Conservation (phyloP, 768 basidiomycete species). For the Psilocybe subaeruginosa region DNA sequence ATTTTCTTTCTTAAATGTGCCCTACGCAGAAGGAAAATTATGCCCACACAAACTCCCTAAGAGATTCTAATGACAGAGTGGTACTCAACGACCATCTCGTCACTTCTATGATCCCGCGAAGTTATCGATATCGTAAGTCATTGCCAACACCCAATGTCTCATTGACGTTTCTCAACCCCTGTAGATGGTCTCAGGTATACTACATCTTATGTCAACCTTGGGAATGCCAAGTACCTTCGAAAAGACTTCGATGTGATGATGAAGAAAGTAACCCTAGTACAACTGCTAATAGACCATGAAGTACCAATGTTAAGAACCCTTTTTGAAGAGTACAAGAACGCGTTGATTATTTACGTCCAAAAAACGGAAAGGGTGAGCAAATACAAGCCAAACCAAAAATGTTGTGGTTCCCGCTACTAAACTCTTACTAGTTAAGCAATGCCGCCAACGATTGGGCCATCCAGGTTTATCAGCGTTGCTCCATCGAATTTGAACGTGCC, state of each 20-base stretch:
- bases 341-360: not conserved
- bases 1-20: not conserved
- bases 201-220: slow-evolving; percentile 12
- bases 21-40: slow-evolving; percentile 10
- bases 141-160: not conserved
- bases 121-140: slow-evolving; percentile 23
- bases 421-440: not conserved
- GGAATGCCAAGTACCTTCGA: slow-evolving; percentile 19
- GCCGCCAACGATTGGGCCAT: slow-evolving; percentile 23
- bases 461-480: slow-evolving; percentile 16
- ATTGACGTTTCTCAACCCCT: not conserved
- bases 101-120: slow-evolving; percentile 20
- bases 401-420: not conserved
- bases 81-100: slow-evolving; percentile 13
- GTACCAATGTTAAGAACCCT: slow-evolving; percentile 18
- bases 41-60: slow-evolving; percentile 4
- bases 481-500: slow-evolving; percentile 14
- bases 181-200: slow-evolving; percentile 23
- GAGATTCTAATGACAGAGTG: slow-evolving; percentile 1
- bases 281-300: slow-evolving; percentile 13
- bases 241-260: slow-evolving; percentile 22
- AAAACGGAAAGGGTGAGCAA: slow-evolving; percentile 12
- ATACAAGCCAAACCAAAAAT: not conserved
- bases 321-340: slow-evolving; percentile 18
- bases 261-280: slow-evolving; percentile 23